Base-by-base conservation (phyloP, 257 asterid species). In the Mentha longifolia region DNA sequence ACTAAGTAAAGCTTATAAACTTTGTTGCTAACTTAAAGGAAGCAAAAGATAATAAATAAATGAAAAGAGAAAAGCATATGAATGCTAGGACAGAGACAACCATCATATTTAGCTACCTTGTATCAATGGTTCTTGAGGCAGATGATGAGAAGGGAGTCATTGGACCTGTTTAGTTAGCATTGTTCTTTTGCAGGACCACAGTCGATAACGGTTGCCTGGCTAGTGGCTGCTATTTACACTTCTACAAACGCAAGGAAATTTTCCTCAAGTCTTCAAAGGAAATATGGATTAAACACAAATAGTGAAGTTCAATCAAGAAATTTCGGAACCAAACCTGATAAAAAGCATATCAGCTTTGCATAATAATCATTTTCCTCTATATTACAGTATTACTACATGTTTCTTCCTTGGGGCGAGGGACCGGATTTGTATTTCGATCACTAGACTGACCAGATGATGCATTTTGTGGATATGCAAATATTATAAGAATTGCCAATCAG, bases 31-130 rank as follows among this genome's bases (percentile, higher is more conserved):
- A 56, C 12, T 12, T 4, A 16, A 51, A 9, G 9, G 56, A 50
- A 50, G 10, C 25, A 15, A 5, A 33, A 33, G 33, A 6, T 5
- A 1, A 60, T 1, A 60, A 16, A 16, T 1, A 16, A 7, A 51
- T 51, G n/a, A n/a, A 50, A 6, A 50, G 3, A 50, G 19, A n/a
- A 31, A 13, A 35, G 22, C 19, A 28, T 11, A 30, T 9, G 33
- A 35, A 51, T 67, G 22, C 62, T 14, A 67, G 55, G 54, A 68
- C 28, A 30, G 20, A 39, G 37, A 46, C 7, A 67, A 67, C 46
- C 56, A 46, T 35, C 70, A 22, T 20, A 74, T 35, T 46, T 43
- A 33, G 17, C 28, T 56, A 70, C 76, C 80, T 70, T 17, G 68
- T 45, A 20, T 61, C 67, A 55, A 4, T 9, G 39, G 43, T 45